Conservation (phyloP, 2,329 filamentous ascomycete species). For the Curvularia spicifera region DNA sequence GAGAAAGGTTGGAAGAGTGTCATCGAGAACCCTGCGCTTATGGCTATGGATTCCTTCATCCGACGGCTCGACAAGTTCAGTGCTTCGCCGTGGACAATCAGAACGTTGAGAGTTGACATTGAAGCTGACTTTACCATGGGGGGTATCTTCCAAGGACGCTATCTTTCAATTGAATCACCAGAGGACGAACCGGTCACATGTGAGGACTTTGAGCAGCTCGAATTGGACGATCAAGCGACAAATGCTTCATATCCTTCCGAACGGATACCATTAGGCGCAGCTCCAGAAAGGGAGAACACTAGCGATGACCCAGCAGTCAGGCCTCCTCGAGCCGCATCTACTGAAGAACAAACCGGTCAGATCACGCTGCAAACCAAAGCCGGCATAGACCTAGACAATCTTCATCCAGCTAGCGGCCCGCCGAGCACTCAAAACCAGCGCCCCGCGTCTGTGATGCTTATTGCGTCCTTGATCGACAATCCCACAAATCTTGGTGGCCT, state of each 20-base stretch:
- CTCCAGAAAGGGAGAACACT: neutral
- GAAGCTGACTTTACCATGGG: conserved; percentile 52
- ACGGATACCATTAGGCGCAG: conserved; percentile 21
- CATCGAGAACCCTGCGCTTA: conserved; percentile 50
- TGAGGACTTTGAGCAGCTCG: conserved; percentile 52
- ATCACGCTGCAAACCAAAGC: conserved; percentile 60
- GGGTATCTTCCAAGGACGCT: conserved; percentile 55
- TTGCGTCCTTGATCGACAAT: conserved; percentile 59
- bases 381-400: conserved; percentile 50
- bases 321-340: neutral
- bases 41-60: conserved; percentile 53
- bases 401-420: conserved; percentile 27
- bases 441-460: conserved; percentile 52
- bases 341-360: conserved; percentile 9
- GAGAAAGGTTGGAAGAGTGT: conserved; percentile 47
- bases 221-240: conserved; percentile 30
- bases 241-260: conserved; percentile 23
- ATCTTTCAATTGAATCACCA: conserved; percentile 53
- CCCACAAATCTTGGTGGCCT: conserved; percentile 60
- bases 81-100: conserved; percentile 49
- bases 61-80: conserved; percentile 53
- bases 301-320: neutral
- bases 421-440: conserved; percentile 29
- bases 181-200: conserved; percentile 47
- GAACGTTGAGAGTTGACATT: conserved; percentile 51